phyloP scores from a whole-genome alignment of 78 protist genomes.

The Thecamonas trahens region DNA sequence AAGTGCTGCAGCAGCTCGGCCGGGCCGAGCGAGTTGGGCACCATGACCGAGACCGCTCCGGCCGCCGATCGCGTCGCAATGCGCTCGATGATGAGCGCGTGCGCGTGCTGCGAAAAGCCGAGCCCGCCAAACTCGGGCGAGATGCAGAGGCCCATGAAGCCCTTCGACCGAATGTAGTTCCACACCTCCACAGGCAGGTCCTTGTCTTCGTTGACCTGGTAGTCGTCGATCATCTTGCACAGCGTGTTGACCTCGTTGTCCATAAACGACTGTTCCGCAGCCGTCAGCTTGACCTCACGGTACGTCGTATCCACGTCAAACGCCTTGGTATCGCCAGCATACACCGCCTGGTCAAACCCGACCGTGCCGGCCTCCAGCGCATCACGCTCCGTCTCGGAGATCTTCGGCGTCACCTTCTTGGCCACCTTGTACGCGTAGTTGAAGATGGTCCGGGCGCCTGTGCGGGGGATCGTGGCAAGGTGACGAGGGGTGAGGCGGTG shows the following conservation, averaged over 20 bases:
- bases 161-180: neutral
- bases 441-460: too few species aligned
- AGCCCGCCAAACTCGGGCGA: constrained; percentile 31
- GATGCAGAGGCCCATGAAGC: constrained; percentile 19
- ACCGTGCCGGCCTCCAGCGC: constrained; percentile 33
- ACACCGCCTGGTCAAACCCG: constrained; percentile 31
- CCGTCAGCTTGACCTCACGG: neutral
- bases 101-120: constrained; percentile 27
- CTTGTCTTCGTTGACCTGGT: constrained; percentile 6
- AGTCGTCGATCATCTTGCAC: constrained; percentile 35
- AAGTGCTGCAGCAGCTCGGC: constrained; percentile 34
- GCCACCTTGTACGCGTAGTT: too few species aligned
- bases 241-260: constrained; percentile 20
- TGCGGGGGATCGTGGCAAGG: too few species aligned
- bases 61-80: constrained; percentile 12
- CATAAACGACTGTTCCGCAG: constrained; percentile 27
- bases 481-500: too few species aligned
- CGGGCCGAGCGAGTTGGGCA: constrained; percentile 54
- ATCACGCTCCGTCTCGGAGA: constrained; percentile 29
- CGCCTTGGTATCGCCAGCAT: too few species aligned
- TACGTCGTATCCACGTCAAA: too few species aligned
- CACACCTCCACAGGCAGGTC: constrained; percentile 18
- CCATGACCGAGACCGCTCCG: constrained; percentile 22
- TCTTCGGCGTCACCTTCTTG: constrained; percentile 20
- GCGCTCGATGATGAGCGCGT: constrained; percentile 8